Base-by-base conservation (phyloP, 768 basidiomycete species). In the Saitozyma podzolica region DNA sequence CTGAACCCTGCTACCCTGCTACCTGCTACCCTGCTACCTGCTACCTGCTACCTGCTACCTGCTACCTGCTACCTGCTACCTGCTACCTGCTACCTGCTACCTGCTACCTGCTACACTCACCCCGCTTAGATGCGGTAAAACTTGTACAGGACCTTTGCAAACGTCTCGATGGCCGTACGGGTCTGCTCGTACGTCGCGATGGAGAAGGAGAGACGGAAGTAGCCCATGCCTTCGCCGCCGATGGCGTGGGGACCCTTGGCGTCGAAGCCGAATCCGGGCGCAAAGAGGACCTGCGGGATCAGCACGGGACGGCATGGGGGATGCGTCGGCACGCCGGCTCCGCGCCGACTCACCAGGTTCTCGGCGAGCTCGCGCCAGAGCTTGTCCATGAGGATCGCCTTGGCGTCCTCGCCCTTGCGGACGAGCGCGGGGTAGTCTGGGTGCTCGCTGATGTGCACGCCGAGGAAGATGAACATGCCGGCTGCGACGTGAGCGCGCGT, bases 381-480 rank as follows among this genome's bases (percentile, higher is more conserved):
- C 62, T 86, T 82, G 64, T 81, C 80, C 75, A 89, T 74, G 41
- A 80, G 67, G n/a, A 62, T 80, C 74, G 45, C 80, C 80, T 59
- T 82, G 16, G 69, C 60, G 51, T 76, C 70, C 58, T 76, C 69
- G 39, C 69, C 77, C 48, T 70, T 61, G 14, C 47, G n/a, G 19
- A 61, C 42, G 20, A 78, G 52, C 11, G 50, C 29, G 58, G 54
- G 67, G 71, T 83, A 81, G 45, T 81, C 75, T 3, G 86, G 85
- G 70, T 87, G 85, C 56, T 82, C 77, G 19, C 85, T 82, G 47
- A 91, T 82, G 79, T 90, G 83, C 37, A 91, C 72, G 67, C 83
- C 83, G 47, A 91, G 69, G 87, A 89, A 82, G 50, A 81, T 70
- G 78, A 90, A 92, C 91, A 92, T 93, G 8, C 91, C 91, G n/a